Evolutionary conservation across 2,329 filamentous ascomycete genomes (phyloP).

Genomic region (Exophiala bonariae): DNA sequence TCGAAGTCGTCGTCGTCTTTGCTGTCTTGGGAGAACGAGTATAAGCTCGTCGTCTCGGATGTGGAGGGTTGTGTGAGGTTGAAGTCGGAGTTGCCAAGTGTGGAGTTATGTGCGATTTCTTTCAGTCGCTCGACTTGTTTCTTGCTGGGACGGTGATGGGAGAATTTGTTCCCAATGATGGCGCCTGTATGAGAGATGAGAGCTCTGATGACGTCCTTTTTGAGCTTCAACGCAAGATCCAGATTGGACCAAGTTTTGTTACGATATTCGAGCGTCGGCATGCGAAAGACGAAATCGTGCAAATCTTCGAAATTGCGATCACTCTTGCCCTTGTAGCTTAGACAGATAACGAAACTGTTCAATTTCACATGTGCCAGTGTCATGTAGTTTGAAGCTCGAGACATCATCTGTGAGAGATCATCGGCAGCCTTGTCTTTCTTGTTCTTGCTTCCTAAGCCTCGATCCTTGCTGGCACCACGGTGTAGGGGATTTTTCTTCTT

Average conservation of each 20-base stretch:
- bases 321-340: conserved; percentile 95
- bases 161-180: conserved; percentile 97
- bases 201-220: conserved; percentile 91
- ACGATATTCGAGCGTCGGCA: conserved; percentile 90
- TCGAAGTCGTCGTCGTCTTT: conserved; percentile 22
- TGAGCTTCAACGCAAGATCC: conserved; percentile 86
- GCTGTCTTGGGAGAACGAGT: conserved; percentile 23
- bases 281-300: conserved; percentile 93
- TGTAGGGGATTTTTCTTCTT: conserved; percentile 49
- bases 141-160: conserved; percentile 77
- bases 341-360: conserved; percentile 88
- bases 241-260: conserved; percentile 99
- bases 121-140: conserved; percentile 77
- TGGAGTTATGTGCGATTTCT: conserved; percentile 78
- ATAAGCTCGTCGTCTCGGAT: conserved; percentile 29
- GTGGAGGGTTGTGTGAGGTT: conserved; percentile 23
- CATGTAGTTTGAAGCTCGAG: conserved; percentile 94
- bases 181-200: conserved; percentile 93
- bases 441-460: conserved; percentile 41
- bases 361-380: conserved; percentile 94
- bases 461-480: conserved; percentile 39
- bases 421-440: conserved; percentile 70
- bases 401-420: conserved; percentile 95
- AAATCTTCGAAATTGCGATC: conserved; percentile 96
- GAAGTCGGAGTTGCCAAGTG: conserved; percentile 49